Conservation (phyloP, 2,329 filamentous ascomycete species). For the Beauveria varroae region DNA sequence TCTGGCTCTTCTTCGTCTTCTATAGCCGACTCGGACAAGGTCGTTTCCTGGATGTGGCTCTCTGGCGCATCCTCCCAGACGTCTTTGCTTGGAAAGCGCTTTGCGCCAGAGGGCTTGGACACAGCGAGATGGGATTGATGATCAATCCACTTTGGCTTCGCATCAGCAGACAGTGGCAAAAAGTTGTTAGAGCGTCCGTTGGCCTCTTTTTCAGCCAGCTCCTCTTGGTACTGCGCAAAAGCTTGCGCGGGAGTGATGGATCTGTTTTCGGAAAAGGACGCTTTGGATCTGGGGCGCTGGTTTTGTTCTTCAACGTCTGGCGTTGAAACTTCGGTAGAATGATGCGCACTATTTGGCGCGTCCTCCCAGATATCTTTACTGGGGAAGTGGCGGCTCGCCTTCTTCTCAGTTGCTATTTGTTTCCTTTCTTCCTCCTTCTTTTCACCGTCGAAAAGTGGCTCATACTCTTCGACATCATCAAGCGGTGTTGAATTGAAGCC, state of each 20-base stretch:
- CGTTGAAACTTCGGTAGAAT: slow-evolving; percentile 74
- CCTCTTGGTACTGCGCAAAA: slow-evolving; percentile 60
- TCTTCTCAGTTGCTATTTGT: slow-evolving; percentile 34
- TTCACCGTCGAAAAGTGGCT: slow-evolving; percentile 85
- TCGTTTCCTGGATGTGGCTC: slow-evolving; percentile 71
- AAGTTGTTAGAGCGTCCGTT: slow-evolving; percentile 22
- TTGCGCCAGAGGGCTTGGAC: slow-evolving; percentile 48
- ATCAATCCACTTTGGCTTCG: slow-evolving; percentile 36
- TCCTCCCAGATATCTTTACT: slow-evolving; percentile 98
- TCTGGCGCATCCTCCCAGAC: slow-evolving; percentile 94
- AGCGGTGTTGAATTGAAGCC: slow-evolving; percentile 61
- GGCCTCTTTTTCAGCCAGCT: slow-evolving; percentile 23
- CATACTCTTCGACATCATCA: slow-evolving; percentile 88
- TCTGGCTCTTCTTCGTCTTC: slow-evolving; percentile 19
- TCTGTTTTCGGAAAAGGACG: slow-evolving; percentile 22
- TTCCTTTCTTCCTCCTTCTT: slow-evolving; percentile 42
- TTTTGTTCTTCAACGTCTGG: slow-evolving; percentile 47
- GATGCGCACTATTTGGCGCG: slow-evolving; percentile 75
- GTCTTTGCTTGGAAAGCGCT: slow-evolving; percentile 83
- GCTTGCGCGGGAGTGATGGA: slow-evolving; percentile 53
- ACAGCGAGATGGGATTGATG: slow-evolving; percentile 43
- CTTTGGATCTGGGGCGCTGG: slow-evolving; percentile 25
- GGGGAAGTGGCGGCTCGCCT: slow-evolving; percentile 67
- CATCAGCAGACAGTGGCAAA: slow-evolving; percentile 20
- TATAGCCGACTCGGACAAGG: slow-evolving; percentile 41